Base-by-base conservation (phyloP, 768 basidiomycete species). In the Pleurotus salmoneostramineus region DNA sequence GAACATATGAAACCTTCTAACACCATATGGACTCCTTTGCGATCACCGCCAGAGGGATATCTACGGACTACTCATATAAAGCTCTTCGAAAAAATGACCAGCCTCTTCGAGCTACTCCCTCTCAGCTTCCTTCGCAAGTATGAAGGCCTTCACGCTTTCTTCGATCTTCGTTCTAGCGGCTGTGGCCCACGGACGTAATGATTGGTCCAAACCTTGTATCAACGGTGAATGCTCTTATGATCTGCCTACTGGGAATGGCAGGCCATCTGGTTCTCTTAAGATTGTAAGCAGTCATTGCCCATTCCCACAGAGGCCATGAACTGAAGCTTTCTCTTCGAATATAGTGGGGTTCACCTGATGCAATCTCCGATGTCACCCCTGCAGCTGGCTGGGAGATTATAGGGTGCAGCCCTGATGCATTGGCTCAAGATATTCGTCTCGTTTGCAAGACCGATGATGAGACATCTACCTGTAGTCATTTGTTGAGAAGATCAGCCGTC, bases 401-500 rank as follows among this genome's bases (percentile, higher is more conserved):
- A 5, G 49, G 49, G 31, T 50, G 49, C 31, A 33, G 35, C 17
- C 17, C 8, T 14, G 35, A 36, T 7, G 49, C 35, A 56, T 57
- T 14, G 46, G 40, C 31, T 11, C 58, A 31, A 58, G 56, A 5
- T 59, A 60, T 54, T 58, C 60, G 42, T 58, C 61, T 43, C 58
- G 34, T 54, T 57, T 17, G 42, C 51, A 4, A 57, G 50, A 21
- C 40, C 11, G 66, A 67, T 11, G 58, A 63, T 15, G 65, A 66
- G 5, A 6, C 44, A 6, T 7, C 44, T 15, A 45, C 6, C 5
- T 82, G 80, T 64, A 65, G 66, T 27, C 78, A 78, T 56, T 65
- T 82, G 12, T 76, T 70, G 58, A 58, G 62, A 43, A 64, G 68
- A 33, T 74, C 75, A 15, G 72, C 79, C 0, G 75, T 71, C n/a